A percentile compares a stretch with the other conserved stretches of the same genome.
Evolutionary conservation across 2,329 filamentous ascomycete genomes (phyloP).

Genomic region (Aspergillus fructus): DNA sequence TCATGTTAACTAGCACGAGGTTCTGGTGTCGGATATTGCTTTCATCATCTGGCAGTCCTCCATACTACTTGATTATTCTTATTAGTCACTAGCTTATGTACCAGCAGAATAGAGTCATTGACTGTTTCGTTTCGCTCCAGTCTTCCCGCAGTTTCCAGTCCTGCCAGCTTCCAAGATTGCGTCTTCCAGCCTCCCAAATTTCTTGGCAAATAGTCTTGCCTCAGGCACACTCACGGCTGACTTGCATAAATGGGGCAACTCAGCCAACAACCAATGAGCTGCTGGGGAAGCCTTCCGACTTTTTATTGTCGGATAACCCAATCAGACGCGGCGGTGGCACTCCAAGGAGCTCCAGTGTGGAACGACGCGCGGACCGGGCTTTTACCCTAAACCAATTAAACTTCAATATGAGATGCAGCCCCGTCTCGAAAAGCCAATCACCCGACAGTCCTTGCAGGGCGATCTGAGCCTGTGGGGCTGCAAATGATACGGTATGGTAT

Average conservation of each 20-base stretch:
- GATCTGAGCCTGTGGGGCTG: slow-evolving; percentile 18
- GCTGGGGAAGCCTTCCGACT: not conserved
- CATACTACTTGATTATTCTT: slow-evolving; percentile 9
- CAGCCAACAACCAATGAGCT: slow-evolving; percentile 15
- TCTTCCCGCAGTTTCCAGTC: not conserved
- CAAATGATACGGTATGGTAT: slow-evolving; percentile 16
- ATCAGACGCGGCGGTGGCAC: slow-evolving; percentile 8
- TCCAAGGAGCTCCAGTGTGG: slow-evolving; percentile 15
- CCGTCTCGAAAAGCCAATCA: slow-evolving; percentile 19
- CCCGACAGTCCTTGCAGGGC: slow-evolving; percentile 19
- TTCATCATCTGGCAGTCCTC: slow-evolving; percentile 8
- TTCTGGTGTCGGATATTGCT: slow-evolving; percentile 20
- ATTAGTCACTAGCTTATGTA: slow-evolving; percentile 20
- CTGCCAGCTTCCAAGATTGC: not conserved
- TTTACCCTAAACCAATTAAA: slow-evolving; percentile 10
- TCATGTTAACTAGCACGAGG: slow-evolving; percentile 23
- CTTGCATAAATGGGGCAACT: slow-evolving; percentile 5
- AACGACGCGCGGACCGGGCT: slow-evolving; percentile 19
- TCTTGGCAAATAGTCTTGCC: not conserved
- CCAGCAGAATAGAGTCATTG: slow-evolving; percentile 18
- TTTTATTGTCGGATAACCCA: slow-evolving; percentile 11
- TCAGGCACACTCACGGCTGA: not conserved
- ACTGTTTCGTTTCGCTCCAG: not conserved
- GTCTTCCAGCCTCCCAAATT: not conserved
- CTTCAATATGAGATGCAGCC: not conserved